A percentile compares a stretch with the other conserved stretches of the same genome.
Evolutionary conservation across 306 rosid genomes (phyloP).

Genomic region (Cyamopsis tetragonoloba): DNA sequence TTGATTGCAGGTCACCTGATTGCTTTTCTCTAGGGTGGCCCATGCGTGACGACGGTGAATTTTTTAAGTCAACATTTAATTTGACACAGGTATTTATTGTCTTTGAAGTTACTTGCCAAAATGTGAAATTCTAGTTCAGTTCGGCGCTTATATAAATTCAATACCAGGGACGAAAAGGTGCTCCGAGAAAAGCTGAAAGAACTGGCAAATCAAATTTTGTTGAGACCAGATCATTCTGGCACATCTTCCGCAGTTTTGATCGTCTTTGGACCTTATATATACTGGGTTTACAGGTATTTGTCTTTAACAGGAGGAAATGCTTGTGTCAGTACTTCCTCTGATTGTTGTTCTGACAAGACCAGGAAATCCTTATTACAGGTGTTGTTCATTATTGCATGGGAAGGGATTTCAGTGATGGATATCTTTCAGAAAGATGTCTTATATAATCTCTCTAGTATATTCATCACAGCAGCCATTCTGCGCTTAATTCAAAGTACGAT

Average conservation of each 20-base stretch:
- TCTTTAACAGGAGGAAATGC: conserved; percentile 24
- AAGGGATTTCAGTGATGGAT: conserved; percentile 48
- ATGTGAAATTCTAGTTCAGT: neutral
- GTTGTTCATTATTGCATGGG: conserved; percentile 73
- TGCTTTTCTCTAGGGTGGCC: conserved; percentile 99
- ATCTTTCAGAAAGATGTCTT: conserved; percentile 59
- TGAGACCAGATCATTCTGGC: conserved; percentile 91
- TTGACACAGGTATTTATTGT: conserved; percentile 45
- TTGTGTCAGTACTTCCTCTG: neutral
- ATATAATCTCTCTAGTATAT: conserved; percentile 71
- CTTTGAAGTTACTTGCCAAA: conserved; percentile 4
- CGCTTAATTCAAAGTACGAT: conserved; percentile 87
- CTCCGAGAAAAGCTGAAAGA: conserved; percentile 49
- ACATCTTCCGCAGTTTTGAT: conserved; percentile 86
- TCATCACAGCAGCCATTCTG: conserved; percentile 90
- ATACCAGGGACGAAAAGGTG: conserved; percentile 71
- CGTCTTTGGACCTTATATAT: conserved; percentile 92
- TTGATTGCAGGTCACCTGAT: conserved; percentile 61
- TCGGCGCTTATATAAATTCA: conserved; percentile 22
- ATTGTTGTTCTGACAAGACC: conserved; percentile 22
- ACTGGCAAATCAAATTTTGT: conserved; percentile 82
- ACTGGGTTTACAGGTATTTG: conserved; percentile 78
- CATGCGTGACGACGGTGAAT: conserved; percentile 93
- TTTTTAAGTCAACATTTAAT: conserved; percentile 81
- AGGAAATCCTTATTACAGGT: conserved; percentile 43